Evolutionary conservation across 106 monocot genomes (phyloP).

Genomic region (Gastrodia elata): DNA sequence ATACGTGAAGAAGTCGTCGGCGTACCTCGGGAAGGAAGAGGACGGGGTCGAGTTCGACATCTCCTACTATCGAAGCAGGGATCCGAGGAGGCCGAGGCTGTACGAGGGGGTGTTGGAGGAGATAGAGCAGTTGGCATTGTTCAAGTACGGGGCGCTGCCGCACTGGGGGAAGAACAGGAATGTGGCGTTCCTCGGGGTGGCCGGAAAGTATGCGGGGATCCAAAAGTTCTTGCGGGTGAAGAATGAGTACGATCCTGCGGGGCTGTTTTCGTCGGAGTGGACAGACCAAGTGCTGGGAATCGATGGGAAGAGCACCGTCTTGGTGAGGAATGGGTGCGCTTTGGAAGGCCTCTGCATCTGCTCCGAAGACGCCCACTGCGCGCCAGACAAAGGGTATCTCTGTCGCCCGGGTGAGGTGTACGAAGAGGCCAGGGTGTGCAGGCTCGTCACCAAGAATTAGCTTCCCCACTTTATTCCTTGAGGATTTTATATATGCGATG

Average conservation of each 20-base stretch:
- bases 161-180: slow-evolving; percentile 78
- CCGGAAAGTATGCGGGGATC: slow-evolving; percentile 23
- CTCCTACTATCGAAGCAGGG: slow-evolving; percentile 44
- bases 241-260: slow-evolving; percentile 32
- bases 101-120: slow-evolving; percentile 55
- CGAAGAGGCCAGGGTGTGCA: slow-evolving; percentile 12
- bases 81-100: slow-evolving; percentile 35
- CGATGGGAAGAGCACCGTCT: slow-evolving; percentile 21
- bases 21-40: slow-evolving; percentile 33
- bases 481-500: too few species aligned
- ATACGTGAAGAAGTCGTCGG: slow-evolving; percentile 34
- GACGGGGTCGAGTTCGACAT: slow-evolving; percentile 50
- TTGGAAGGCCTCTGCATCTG: slow-evolving; percentile 22
- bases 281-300: slow-evolving; percentile 58
- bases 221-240: slow-evolving; percentile 38
- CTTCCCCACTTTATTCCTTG: too few species aligned
- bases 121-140: slow-evolving; percentile 72
- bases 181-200: slow-evolving; percentile 39
- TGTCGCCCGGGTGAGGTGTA: slow-evolving; percentile 14
- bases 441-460: neutral
- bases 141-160: slow-evolving; percentile 66
- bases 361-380: slow-evolving; percentile 9
- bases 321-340: slow-evolving; percentile 47
- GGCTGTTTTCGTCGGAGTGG: slow-evolving; percentile 66
- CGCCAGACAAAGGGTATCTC: slow-evolving; percentile 13